phyloP scores from a whole-genome alignment of 495 filamentous ascomycete genomes.

The Podospora fimiseda region DNA sequence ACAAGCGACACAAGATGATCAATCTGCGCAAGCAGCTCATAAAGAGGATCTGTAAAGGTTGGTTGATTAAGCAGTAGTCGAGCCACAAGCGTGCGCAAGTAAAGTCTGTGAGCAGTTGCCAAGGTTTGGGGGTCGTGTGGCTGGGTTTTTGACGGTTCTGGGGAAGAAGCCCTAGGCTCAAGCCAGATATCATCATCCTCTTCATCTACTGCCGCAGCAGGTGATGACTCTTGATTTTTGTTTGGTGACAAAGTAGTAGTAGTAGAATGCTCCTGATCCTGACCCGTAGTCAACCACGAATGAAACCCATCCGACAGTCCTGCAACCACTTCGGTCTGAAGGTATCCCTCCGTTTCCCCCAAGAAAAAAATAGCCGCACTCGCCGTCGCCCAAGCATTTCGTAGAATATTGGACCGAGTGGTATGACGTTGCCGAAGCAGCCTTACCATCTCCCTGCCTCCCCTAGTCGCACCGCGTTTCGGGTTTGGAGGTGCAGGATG shows the following conservation, averaged over 20 bases:
- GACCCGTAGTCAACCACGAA: constrained; percentile 37
- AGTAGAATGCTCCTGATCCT: constrained; percentile 15
- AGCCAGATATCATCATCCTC: constrained; percentile 22
- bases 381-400: constrained; percentile 79
- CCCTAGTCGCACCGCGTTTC: constrained; percentile 52
- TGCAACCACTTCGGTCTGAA: constrained; percentile 83
- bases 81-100: constrained; percentile 59
- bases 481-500: constrained; percentile 64
- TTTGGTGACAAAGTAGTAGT: constrained; percentile 5
- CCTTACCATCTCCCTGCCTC: constrained; percentile 48
- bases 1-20: constrained; percentile 74
- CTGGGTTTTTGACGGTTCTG: constrained; percentile 2
- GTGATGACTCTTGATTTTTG: not conserved
- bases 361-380: constrained; percentile 82
- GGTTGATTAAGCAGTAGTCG: constrained; percentile 65
- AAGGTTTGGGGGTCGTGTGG: constrained; percentile 75
- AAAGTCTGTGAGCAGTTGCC: constrained; percentile 67
- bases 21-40: constrained; percentile 60
- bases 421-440: constrained; percentile 54
- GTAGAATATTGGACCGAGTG: constrained; percentile 54
- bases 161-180: constrained; percentile 1
- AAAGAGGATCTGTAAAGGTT: constrained; percentile 63
- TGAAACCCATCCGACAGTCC: constrained; percentile 67
- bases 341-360: constrained; percentile 74
- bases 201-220: not conserved